Evolutionary conservation across 306 rosid genomes (phyloP), one percentile per base, ranked within the genome.

Genomic region (Pterocarpus santalinus): DNA sequence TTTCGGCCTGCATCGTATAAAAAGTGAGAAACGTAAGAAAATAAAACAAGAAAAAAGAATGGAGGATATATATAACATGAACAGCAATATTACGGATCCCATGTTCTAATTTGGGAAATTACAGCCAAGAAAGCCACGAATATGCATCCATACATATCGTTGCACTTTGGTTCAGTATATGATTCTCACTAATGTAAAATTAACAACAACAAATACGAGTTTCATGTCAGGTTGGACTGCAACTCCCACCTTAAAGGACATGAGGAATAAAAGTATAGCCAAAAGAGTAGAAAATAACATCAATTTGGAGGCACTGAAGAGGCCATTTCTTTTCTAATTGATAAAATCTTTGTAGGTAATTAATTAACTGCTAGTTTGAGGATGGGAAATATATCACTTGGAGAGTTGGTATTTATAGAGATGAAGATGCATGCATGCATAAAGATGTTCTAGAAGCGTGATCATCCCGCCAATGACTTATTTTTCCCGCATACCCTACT

Each of bases 1-100:
- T 57, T 73, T 58, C 78, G 28, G 67, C 67, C 78, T 73, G 66
- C 28, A 73, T 5, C 36, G 7, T 68, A 70, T 11, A 39, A 57
- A 38, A 39, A 22, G 28, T 22, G 28, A 22, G 28, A 22, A 22
- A 22, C 28, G 1, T 22, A 6, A 56, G 38, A 10, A 15, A 39
- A 38, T 57, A 14, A 56, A 41, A 22, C 13, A 55, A 12, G 6
- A 7, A 13, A 3, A 39, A 10, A 15, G 1, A 57, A 35, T 2
- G 5, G 6, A 13, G 7, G 3, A 30, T 1, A 67, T 8, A 11
- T 14, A 35, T n/a, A n/a, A n/a, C n/a, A n/a, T n/a, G n/a, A n/a
- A n/a, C n/a, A n/a, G n/a, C n/a, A n/a, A n/a, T n/a, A n/a, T n/a
- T n/a, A n/a, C n/a, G n/a, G n/a, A n/a, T n/a, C n/a, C n/a, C n/a